A percentile compares a stretch with the other conserved stretches of the same genome.
phyloP scores from a whole-genome alignment of 2,329 filamentous ascomycete genomes.

The Exophiala sideris region DNA sequence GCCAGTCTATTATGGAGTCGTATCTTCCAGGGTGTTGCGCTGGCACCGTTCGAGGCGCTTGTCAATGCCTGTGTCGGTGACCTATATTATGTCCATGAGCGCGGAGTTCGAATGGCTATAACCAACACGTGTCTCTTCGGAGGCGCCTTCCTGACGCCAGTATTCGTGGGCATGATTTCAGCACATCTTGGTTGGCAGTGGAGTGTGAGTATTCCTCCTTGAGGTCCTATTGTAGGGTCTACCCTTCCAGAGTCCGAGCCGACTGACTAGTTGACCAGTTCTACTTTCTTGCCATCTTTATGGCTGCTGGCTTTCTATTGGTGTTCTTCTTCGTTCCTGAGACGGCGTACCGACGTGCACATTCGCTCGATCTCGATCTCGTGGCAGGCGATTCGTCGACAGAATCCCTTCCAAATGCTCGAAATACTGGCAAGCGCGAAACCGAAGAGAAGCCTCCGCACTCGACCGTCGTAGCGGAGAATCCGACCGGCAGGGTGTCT shows the following conservation, averaged over 20 bases:
- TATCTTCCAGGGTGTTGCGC: constrained; percentile 79
- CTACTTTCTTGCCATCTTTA: constrained; percentile 82
- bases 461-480: constrained; percentile 8
- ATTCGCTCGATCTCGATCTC: constrained; percentile 61
- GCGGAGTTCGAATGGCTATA: constrained; percentile 78
- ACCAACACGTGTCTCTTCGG: constrained; percentile 68
- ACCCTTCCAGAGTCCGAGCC: constrained; percentile 43
- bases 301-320: constrained; percentile 64
- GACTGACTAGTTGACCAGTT: constrained; percentile 69
- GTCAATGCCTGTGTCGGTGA: constrained; percentile 88
- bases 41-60: constrained; percentile 84
- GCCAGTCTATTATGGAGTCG: constrained; percentile 71
- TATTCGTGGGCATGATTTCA: constrained; percentile 61
- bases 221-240: background rate
- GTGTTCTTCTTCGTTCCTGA: constrained; percentile 80
- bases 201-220: constrained; percentile 37
- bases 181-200: constrained; percentile 26
- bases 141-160: constrained; percentile 73
- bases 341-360: constrained; percentile 69
- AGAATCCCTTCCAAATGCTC: constrained; percentile 4
- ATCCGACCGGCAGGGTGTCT: constrained; percentile 46
- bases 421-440: background rate
- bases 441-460: constrained; percentile 18
- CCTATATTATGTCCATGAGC: constrained; percentile 81
- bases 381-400: constrained; percentile 20